These are phyloP conservation scores for Sphenostylis stenocarpa DNA, from an alignment of 306 rosid genomes.

Conservation along the genomic window DNA sequence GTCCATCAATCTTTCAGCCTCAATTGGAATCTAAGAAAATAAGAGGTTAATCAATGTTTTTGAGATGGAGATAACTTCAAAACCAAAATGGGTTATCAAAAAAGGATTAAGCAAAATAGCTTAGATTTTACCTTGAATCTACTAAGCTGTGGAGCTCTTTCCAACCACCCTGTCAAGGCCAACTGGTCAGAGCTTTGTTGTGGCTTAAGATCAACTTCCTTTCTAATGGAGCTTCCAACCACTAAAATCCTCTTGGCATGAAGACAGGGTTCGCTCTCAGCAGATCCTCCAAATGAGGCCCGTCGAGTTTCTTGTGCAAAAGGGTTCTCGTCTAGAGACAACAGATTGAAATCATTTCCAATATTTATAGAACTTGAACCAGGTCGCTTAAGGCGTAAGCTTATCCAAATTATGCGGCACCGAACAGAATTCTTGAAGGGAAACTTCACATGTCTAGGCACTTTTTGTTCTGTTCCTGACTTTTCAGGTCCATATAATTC, in stretches of 20 bases:
- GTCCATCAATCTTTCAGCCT: constrained; percentile 74
- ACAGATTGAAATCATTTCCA: constrained; percentile 66
- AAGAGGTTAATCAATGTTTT: constrained; percentile 18
- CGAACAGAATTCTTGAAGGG: constrained; percentile 75
- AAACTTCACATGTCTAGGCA: constrained; percentile 82
- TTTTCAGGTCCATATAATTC: constrained; percentile 75
- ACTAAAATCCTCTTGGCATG: constrained; percentile 94
- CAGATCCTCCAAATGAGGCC: constrained; percentile 82
- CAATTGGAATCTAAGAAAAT: constrained; percentile 77
- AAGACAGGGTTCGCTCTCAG: constrained; percentile 74
- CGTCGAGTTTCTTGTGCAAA: constrained; percentile 70
- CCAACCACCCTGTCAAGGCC: constrained; percentile 63
- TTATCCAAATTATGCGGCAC: constrained; percentile 94
- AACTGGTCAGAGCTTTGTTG: constrained; percentile 66
- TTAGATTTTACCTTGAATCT: constrained; percentile 76
- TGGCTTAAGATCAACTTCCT: constrained; percentile 56
- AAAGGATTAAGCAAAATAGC: constrained; percentile 25
- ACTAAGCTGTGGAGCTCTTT: constrained; percentile 72
- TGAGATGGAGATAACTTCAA: constrained; percentile 14
- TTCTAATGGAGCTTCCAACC: constrained; percentile 64
- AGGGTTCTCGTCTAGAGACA: constrained; percentile 90
- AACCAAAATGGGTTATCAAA: constrained; percentile 1
- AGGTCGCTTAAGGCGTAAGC: constrained; percentile 72
- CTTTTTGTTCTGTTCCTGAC: constrained; percentile 49
- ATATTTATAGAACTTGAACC: constrained; percentile 80